Evolutionary conservation across 2,329 filamentous ascomycete genomes (phyloP).

Genomic region (Aspergillus quadrilineatus): DNA sequence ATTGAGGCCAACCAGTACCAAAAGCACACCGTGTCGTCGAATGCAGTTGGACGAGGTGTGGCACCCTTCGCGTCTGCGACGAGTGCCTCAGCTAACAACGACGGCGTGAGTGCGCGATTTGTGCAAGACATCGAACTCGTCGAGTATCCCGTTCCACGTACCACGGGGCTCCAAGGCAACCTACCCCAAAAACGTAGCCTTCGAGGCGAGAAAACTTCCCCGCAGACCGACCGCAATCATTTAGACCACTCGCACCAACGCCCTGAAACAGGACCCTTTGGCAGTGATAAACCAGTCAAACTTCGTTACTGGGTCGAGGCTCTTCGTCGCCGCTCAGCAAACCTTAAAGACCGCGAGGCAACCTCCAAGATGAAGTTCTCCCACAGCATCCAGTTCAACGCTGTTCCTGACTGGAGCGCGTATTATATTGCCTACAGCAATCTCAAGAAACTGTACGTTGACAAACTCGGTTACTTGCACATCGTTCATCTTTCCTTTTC

Average conservation of each 20-base stretch:
- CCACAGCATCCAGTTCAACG: conserved; percentile 98
- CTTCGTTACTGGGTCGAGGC: conserved; percentile 37
- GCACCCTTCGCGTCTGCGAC: conserved; percentile 30
- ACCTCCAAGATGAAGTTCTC: conserved; percentile 98
- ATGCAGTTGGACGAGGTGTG: conserved; percentile 25
- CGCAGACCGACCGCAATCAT: background rate
- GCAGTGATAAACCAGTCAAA: conserved; percentile 17
- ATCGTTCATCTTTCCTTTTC: conserved; percentile 7
- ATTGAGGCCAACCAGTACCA: conserved; percentile 4
- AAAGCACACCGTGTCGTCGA: conserved; percentile 27
- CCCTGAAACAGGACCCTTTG: conserved; percentile 1
- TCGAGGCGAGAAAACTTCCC: conserved; percentile 1
- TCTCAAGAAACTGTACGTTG: conserved; percentile 87
- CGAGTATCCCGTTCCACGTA: conserved; percentile 21
- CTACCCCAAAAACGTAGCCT: background rate
- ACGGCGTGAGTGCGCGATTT: conserved; percentile 19
- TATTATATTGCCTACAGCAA: conserved; percentile 99
- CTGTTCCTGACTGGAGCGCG: conserved; percentile 98
- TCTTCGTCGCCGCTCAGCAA: conserved; percentile 27
- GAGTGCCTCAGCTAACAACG: conserved; percentile 21
- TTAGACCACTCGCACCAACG: background rate
- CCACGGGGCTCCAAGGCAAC: conserved; percentile 12
- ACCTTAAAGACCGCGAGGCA: conserved; percentile 44
- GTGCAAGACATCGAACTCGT: conserved; percentile 36
- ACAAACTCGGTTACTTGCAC: conserved; percentile 59